These are phyloP conservation scores for Furcasterigmium sp. DNA, from an alignment of 2,329 filamentous ascomycete species.

Conservation along the genomic window DNA sequence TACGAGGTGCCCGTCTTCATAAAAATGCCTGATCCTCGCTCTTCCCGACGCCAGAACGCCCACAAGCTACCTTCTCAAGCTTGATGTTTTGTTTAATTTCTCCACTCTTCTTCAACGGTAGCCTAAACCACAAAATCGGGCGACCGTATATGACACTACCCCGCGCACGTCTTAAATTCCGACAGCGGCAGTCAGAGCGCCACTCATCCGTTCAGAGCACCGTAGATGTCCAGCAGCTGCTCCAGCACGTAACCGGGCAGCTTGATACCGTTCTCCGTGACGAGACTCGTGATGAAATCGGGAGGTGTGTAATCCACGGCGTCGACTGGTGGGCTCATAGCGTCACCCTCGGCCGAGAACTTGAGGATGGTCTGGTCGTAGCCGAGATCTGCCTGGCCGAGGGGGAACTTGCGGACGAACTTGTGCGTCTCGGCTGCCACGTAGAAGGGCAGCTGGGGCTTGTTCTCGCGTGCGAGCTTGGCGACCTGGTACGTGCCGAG, in stretches of 20 bases:
- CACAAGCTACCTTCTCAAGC: no score
- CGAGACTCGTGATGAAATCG: constrained; percentile 63
- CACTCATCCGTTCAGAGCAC: constrained; percentile 31
- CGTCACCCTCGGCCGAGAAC: constrained; percentile 54
- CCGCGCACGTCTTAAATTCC: no score
- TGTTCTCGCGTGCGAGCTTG: constrained; percentile 62
- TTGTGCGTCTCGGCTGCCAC: constrained; percentile 96
- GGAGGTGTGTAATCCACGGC: constrained; percentile 72
- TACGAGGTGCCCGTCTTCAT: no score
- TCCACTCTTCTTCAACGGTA: no score
- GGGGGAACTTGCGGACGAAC: constrained; percentile 81
- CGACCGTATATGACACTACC: no score
- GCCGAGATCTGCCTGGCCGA: constrained; percentile 75
- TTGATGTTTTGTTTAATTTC: no score
- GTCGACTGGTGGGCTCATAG: constrained; percentile 42
- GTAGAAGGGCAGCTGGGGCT: constrained; percentile 66
- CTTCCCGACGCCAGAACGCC: no score
- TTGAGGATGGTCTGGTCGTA: constrained; percentile 73
- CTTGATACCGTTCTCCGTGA: constrained; percentile 70
- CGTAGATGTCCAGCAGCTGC: constrained; percentile 61
- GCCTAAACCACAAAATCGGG: no score
- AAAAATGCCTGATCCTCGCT: no score
- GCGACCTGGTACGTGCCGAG: constrained; percentile 86
- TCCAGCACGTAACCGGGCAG: constrained; percentile 66
- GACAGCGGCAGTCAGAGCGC: no score